Base-by-base conservation (phyloP, 495 filamentous ascomycete species). In the Talaromyces wortmannii region DNA sequence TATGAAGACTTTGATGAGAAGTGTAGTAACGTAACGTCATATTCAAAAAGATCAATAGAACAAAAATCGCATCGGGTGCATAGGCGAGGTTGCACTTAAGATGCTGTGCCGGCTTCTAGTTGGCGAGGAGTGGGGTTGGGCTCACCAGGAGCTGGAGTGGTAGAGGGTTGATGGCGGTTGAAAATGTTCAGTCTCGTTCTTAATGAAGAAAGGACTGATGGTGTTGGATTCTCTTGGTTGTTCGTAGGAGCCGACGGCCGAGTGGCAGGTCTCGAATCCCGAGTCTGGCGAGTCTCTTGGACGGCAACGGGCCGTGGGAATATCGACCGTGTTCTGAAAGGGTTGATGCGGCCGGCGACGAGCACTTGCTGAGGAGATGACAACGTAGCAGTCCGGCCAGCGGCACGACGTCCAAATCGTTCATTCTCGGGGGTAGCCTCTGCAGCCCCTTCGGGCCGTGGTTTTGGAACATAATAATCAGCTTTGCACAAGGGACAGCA, bases 401-500 rank as follows among this genome's bases (percentile, higher is more conserved):
- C 36, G 18, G 16, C 52, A 48, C 65, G 63, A 48, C 71, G 71
- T 31, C 60, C 56, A 48, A 60, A 12, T 40, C 69, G 65, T 46
- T 69, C 72, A 43, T 55, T 53, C 16, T 67, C 65, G 23, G 63
- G 18, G 7, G 61, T 18, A 7, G 63, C 58, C 36, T 63, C 69
- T 59, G 74, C 23, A 23, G 23, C 78, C 13, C 69, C 76, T 56
- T 85, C 82, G 36, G 78, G 64, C 17, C 88, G 87, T 16, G 89
- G 88, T 65, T 95, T 96, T 0, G 91, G 91, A 36, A 89, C 83
- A 67, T 95, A 97, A 69, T 97, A 98, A 59, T 97, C 91, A 11
- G 90, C 86, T 73, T 99, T 99, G 76, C 94, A 97, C 45, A 97
- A 82, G 49, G 95, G 95, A 68, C 95, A 99, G 69, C 94, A 96